A percentile compares a stretch with the other conserved stretches of the same genome.
These are phyloP conservation scores for Suillus paluster DNA, from an alignment of 768 basidiomycete species.

Conservation along the genomic window DNA sequence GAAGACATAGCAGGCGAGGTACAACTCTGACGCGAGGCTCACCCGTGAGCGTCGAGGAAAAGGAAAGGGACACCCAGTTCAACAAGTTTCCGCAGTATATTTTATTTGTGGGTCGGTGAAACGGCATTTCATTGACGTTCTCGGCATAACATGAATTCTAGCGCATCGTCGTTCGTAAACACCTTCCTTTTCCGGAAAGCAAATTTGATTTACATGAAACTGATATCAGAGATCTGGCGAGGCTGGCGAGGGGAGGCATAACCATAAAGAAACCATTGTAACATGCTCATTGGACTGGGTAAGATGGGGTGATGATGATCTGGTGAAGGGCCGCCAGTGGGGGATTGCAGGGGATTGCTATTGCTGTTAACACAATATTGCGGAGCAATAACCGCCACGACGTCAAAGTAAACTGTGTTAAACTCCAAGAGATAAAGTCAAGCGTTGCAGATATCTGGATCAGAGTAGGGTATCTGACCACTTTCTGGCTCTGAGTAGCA, in stretches of 20 bases:
- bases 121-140: conserved; percentile 8
- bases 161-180: conserved; percentile 35
- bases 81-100: not conserved
- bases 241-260: not conserved
- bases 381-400: no score
- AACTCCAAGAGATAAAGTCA: not conserved
- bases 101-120: not conserved
- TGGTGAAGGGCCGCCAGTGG: no score
- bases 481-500: not conserved
- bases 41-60: conserved; percentile 12
- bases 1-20: conserved; percentile 11
- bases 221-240: not conserved
- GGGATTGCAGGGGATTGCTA: not conserved
- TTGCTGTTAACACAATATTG: not conserved
- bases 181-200: conserved; percentile 30
- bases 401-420: no score
- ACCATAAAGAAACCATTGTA: not conserved
- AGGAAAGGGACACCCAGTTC: conserved; percentile 6
- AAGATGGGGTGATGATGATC: no score
- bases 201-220: not conserved
- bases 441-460: no score
- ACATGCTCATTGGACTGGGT: not conserved
- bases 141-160: conserved; percentile 22
- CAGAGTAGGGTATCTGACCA: no score
- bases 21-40: conserved; percentile 5